Conservation (phyloP, 768 basidiomycete species). For the Galerina marginata region DNA sequence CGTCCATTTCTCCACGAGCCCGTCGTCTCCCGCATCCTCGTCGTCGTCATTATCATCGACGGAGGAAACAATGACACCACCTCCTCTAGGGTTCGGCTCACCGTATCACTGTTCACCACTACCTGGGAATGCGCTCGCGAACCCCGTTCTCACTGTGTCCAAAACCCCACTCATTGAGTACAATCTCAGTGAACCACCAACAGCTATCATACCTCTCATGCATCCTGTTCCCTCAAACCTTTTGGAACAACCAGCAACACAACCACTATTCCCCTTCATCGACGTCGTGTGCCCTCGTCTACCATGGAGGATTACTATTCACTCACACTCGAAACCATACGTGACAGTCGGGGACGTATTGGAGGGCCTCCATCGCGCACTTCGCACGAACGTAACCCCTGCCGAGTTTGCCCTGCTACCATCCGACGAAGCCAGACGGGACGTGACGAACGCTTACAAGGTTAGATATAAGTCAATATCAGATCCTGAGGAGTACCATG, state of each 20-base stretch:
- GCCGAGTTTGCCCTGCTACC: conserved; percentile 46
- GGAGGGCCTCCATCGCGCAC: conserved; percentile 44
- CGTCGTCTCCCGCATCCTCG: conserved; percentile 19
- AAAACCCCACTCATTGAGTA: conserved; percentile 12
- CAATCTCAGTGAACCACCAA: conserved; percentile 18
- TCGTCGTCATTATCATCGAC: conserved; percentile 21
- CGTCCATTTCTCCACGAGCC: conserved; percentile 23
- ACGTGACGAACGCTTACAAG: conserved; percentile 49
- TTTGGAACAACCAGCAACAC: conserved; percentile 38
- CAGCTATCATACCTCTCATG: conserved; percentile 10
- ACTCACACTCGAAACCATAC: conserved; percentile 24
- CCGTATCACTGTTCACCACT: conserved; percentile 16
- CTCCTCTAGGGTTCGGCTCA: conserved; percentile 16
- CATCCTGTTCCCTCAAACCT: conserved; percentile 15
- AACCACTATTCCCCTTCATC: conserved; percentile 38
- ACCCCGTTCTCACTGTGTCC: conserved; percentile 1
- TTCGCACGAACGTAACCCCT: conserved; percentile 45
- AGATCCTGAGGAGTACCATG: conserved; percentile 33
- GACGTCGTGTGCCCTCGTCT: conserved; percentile 35
- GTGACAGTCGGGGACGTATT: conserved; percentile 54
- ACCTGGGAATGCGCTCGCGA: conserved; percentile 2
- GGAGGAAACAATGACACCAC: conserved; percentile 12
- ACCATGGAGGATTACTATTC: conserved; percentile 42
- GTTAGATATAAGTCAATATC: conserved; percentile 41
- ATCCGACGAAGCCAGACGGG: conserved; percentile 29